Percentiles rank a stretch among this genome's conserved stretches.
Evolutionary conservation across 148 eudicot species (phyloP).

Genomic region (Chenopodium album): DNA sequence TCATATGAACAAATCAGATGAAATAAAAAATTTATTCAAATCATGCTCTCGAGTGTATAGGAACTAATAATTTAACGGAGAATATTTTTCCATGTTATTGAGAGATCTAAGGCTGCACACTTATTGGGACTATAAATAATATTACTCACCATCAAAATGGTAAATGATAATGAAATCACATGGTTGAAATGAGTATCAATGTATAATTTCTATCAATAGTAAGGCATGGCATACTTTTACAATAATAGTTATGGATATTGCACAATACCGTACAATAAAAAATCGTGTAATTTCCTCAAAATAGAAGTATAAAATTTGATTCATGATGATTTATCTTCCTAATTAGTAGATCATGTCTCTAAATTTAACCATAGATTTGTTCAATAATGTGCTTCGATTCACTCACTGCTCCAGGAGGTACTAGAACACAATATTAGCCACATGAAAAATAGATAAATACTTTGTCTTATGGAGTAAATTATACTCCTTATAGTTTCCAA

Average conservation of each 20-base stretch:
- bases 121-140: no score
- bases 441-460: no score
- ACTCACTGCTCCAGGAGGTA: neutral
- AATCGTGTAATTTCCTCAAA: neutral
- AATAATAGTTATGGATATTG: neutral
- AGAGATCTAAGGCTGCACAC: neutral
- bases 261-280: neutral
- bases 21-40: no score
- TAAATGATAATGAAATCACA: neutral
- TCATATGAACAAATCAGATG: no score
- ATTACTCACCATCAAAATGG: neutral
- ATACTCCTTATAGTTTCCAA: no score
- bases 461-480: no score
- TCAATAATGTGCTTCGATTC: neutral
- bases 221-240: neutral
- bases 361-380: neutral
- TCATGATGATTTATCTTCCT: neutral
- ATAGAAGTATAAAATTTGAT: neutral
- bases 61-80: no score
- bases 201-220: neutral
- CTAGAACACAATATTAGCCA: no score
- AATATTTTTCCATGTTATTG: neutral
- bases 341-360: neutral
- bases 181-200: neutral
- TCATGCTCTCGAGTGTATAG: no score